Evolutionary conservation across 2,329 filamentous ascomycete species (phyloP), one percentile per base, ranked within the genome.

Genomic region (Paecilomyces sp.): DNA sequence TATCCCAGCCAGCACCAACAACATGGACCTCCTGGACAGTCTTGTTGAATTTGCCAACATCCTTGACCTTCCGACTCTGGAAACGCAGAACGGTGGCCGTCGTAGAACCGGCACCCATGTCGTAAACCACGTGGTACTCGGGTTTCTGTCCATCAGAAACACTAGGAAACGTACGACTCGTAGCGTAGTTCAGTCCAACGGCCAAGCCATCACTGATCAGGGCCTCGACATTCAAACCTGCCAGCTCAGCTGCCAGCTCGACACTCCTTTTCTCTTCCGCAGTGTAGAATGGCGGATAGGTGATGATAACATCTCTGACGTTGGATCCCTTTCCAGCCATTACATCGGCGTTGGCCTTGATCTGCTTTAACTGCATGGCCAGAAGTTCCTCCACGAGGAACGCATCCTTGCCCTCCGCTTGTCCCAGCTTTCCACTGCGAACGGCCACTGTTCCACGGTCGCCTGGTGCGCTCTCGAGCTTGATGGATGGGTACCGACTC

Each of bases 71-170:
- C 67, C 88, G 88, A 72, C 90, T 89, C 75, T 97, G 92, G 78
- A 99, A 96, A 68, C 88, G 89, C 72, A 99, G 78, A 57, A 99
- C 80, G 6, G 92, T 94, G 3, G 93, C 93, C 68, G 91, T 96
- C 33, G 93, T 90, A 54, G 91, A 97, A 3, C 94, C 94, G 66
- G 94, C 92, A 66, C 94, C 94, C 92, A 99, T 97, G 72, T 99
- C 94, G 71, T 94, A 99, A 31, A 99, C 86, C 73, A 99, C 79
- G 77, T 99, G 91, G 68, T 92, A 85, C 76, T 99, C 94, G 0
- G 94, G 88, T 79, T 92, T 92, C 64, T 85, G 88, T 58, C 91
- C 91, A 58, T 94, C 88, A 58, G 85, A 89, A 61, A 94, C 81
- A 67, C 85, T 91, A 41, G 92, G 91, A 76, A 97, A 99, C 15